phyloP scores from a whole-genome alignment of 805 yeast genomes.

The Metschnikowia baotianmanensis region DNA sequence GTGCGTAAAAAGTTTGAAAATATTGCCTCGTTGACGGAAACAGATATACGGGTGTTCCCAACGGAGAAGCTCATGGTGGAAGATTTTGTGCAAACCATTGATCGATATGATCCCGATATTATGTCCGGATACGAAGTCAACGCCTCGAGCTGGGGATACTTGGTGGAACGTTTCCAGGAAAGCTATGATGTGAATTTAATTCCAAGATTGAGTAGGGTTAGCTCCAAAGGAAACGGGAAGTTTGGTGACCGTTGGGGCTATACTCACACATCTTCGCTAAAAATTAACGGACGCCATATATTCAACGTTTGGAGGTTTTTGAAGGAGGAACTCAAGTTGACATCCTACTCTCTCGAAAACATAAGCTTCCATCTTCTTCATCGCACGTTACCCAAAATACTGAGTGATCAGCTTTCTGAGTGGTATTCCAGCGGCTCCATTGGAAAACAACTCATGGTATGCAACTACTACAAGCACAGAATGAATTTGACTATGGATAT shows the following conservation, averaged over 20 bases:
- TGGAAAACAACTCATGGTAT: slow-evolving; percentile 31
- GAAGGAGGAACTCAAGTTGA: slow-evolving; percentile 58
- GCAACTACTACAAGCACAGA: slow-evolving; percentile 47
- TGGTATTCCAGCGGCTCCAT: slow-evolving; percentile 39
- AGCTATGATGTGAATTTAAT: slow-evolving; percentile 51
- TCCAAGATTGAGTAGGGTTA: slow-evolving; percentile 61
- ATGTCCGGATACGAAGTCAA: slow-evolving; percentile 84
- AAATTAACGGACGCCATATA: slow-evolving; percentile 76
- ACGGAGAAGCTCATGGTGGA: slow-evolving; percentile 61
- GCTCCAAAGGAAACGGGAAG: slow-evolving; percentile 46
- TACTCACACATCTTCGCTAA: slow-evolving; percentile 68
- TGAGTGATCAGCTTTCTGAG: slow-evolving; percentile 44
- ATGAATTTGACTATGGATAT: slow-evolving; percentile 45
- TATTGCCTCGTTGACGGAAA: slow-evolving; percentile 6
- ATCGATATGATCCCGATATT: slow-evolving; percentile 80
- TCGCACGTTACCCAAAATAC: slow-evolving; percentile 62
- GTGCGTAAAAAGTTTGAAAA: background rate
- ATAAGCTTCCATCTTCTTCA: slow-evolving; percentile 68
- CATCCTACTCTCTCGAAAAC: slow-evolving; percentile 74
- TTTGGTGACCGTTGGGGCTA: slow-evolving; percentile 76
- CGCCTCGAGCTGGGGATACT: slow-evolving; percentile 83
- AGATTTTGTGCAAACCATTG: slow-evolving; percentile 53
- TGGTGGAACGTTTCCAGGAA: slow-evolving; percentile 59
- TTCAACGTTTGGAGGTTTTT: slow-evolving; percentile 82
- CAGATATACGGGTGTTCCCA: slow-evolving; percentile 3